Evolutionary conservation across 2,329 filamentous ascomycete species (phyloP).

Genomic region (Simplicillium aogashimaense): DNA sequence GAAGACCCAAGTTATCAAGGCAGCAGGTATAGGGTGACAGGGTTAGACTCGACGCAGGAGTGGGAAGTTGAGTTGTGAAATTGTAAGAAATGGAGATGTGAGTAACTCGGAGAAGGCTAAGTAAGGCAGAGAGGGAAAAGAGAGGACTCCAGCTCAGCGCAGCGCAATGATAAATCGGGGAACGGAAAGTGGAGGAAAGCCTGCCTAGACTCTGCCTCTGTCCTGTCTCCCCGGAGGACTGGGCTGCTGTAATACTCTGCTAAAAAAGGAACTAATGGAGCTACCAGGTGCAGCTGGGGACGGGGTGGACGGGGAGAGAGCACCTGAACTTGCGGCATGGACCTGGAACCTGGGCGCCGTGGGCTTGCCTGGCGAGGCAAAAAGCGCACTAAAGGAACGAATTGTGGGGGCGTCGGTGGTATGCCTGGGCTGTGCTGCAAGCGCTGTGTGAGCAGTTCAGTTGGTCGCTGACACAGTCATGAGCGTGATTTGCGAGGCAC

Average conservation of each 20-base stretch:
- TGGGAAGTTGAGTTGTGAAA: too few species aligned
- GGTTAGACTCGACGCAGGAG: too few species aligned
- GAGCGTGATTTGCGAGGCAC: slow-evolving; percentile 7
- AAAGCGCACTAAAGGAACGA: not conserved
- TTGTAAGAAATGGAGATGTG: too few species aligned
- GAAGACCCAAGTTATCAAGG: not conserved
- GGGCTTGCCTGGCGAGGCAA: not conserved
- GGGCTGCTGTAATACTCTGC: too few species aligned
- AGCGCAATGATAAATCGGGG: not conserved
- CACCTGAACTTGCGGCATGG: not conserved
- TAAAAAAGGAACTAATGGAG: too few species aligned
- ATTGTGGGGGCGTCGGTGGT: not conserved
- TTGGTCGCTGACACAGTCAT: not conserved
- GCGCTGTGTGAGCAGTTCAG: not conserved
- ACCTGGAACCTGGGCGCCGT: not conserved
- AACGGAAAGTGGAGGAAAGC: too few species aligned
- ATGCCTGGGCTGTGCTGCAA: slow-evolving; percentile 1
- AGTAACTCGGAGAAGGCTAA: too few species aligned
- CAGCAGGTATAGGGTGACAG: too few species aligned
- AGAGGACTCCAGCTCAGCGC: not conserved
- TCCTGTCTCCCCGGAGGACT: too few species aligned
- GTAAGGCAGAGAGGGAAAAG: not conserved
- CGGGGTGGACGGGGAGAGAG: not conserved
- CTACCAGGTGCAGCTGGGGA: not conserved
- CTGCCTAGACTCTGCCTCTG: too few species aligned